These are phyloP conservation scores for Aspergillus versicolor DNA, from an alignment of 2,329 filamentous ascomycete species.

Conservation along the genomic window DNA sequence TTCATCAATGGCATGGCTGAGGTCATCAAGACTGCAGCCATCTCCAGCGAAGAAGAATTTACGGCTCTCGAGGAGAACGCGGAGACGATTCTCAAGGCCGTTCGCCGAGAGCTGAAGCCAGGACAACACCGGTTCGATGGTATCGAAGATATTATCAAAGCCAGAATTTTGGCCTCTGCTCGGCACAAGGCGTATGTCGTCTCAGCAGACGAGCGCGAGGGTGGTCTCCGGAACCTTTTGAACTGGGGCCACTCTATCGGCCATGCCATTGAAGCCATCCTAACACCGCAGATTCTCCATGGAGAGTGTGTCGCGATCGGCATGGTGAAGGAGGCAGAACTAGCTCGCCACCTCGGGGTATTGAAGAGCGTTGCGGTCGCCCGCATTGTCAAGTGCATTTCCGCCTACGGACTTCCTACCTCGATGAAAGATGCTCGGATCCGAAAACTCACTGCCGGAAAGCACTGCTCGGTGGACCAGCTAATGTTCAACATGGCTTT, in stretches of 20 bases:
- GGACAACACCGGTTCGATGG: conserved; percentile 63
- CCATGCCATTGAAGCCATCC: conserved; percentile 91
- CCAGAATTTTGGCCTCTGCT: conserved; percentile 85
- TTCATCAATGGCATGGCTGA: conserved; percentile 99
- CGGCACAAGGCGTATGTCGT: conserved; percentile 92
- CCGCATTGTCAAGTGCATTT: conserved; percentile 85
- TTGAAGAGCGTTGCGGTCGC: conserved; percentile 84
- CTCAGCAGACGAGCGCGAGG: conserved; percentile 90
- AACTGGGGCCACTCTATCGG: conserved; percentile 99
- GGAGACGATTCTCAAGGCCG: conserved; percentile 68
- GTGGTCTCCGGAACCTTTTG: conserved; percentile 86
- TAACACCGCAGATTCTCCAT: conserved; percentile 92
- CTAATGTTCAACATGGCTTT: conserved; percentile 92
- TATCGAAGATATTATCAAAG: conserved; percentile 70
- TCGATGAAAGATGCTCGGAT: conserved; percentile 82
- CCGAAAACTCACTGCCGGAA: conserved; percentile 77
- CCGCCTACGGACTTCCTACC: conserved; percentile 88
- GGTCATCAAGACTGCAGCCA: conserved; percentile 95
- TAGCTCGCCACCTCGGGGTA: conserved; percentile 84
- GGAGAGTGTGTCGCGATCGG: conserved; percentile 95
- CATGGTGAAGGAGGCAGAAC: conserved; percentile 96
- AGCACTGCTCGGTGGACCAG: conserved; percentile 81
- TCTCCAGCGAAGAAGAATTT: conserved; percentile 90
- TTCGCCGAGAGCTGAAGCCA: conserved; percentile 61
- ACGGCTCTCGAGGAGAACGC: conserved; percentile 79